phyloP scores from a whole-genome alignment of 2,329 filamentous ascomycete species.

The Monilinia vaccinii-corymbosi region DNA sequence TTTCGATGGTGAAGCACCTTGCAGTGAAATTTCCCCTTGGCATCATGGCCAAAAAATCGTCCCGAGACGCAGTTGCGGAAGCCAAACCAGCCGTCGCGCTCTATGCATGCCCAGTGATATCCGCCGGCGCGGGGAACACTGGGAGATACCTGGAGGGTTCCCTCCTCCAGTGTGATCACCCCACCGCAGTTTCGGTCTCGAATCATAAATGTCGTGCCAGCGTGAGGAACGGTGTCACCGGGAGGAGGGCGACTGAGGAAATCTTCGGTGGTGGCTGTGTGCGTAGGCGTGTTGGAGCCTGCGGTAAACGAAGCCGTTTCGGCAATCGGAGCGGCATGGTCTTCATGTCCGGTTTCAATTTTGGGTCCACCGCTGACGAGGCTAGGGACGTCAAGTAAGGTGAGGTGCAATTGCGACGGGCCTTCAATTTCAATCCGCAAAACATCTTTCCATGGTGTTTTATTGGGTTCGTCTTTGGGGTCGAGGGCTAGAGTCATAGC shows the following conservation, averaged over 20 bases:
- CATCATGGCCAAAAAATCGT: constrained; percentile 2
- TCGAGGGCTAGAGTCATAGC: not conserved
- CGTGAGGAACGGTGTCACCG: not conserved
- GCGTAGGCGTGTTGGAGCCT: not conserved
- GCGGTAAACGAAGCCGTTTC: not conserved
- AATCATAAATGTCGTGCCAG: constrained; percentile 3
- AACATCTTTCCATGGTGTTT: not conserved
- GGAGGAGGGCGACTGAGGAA: not conserved
- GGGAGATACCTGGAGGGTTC: not conserved
- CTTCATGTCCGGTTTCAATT: not conserved
- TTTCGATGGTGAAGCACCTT: not conserved
- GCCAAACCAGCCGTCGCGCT: constrained; percentile 4
- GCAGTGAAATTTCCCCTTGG: not conserved
- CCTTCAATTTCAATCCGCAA: constrained; percentile 7
- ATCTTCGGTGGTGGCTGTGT: not conserved
- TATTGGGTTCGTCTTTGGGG: not conserved
- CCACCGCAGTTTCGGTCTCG: not conserved
- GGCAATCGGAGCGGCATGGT: not conserved
- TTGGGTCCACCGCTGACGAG: not conserved
- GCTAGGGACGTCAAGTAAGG: constrained; percentile 5
- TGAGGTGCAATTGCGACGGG: not conserved
- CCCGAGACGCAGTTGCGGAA: constrained; percentile 3
- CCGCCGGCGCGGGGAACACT: not conserved
- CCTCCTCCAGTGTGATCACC: not conserved
- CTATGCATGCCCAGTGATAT: constrained; percentile 2